Evolutionary conservation across 2,329 filamentous ascomycete species (phyloP).

Genomic region (Fusarium domesticum): DNA sequence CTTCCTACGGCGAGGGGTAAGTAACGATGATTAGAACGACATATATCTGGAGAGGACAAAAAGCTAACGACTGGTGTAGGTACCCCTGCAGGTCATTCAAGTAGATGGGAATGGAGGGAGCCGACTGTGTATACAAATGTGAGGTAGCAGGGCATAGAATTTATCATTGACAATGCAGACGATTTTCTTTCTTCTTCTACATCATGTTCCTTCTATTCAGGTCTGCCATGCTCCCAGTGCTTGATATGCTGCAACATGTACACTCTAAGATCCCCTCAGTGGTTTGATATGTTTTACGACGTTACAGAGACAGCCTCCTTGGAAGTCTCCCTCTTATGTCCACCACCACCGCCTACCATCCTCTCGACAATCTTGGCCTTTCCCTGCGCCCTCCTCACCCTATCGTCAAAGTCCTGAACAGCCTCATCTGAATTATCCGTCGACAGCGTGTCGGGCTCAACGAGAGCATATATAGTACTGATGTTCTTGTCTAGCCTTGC

Average conservation of each 20-base stretch:
- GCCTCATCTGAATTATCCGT: slow-evolving; percentile 84
- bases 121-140: slow-evolving; percentile 32
- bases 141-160: slow-evolving; percentile 30
- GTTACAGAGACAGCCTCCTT: slow-evolving; percentile 2
- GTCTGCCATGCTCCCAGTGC: neutral
- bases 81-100: slow-evolving; percentile 64
- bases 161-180: slow-evolving; percentile 32
- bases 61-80: slow-evolving; percentile 37
- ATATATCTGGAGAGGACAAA: neutral
- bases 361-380: slow-evolving; percentile 85
- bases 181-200: slow-evolving; percentile 19
- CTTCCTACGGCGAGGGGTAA: slow-evolving; percentile 68
- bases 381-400: slow-evolving; percentile 75
- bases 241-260: neutral
- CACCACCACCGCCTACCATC: slow-evolving; percentile 43
- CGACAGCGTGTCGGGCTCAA: slow-evolving; percentile 73
- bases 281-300: neutral
- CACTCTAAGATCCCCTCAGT: slow-evolving; percentile 6
- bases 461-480: slow-evolving; percentile 68
- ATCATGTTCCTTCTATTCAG: neutral
- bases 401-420: slow-evolving; percentile 88
- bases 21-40: slow-evolving; percentile 34
- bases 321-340: slow-evolving; percentile 13
- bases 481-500: slow-evolving; percentile 74
- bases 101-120: slow-evolving; percentile 34